Conservation (phyloP, 169 alveolate species). For the Plasmodium gaboni region DNA sequence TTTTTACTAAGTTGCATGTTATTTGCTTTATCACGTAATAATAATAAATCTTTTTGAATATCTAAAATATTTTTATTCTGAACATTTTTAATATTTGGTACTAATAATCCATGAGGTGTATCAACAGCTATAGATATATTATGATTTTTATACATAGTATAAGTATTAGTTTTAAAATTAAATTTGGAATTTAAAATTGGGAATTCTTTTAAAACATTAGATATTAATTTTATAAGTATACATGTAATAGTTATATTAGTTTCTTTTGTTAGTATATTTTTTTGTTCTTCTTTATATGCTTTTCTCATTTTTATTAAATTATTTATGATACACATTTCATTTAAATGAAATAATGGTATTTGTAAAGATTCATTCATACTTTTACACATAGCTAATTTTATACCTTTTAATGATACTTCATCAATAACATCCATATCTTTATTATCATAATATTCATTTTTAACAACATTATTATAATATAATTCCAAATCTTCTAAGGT, state of each 20-base stretch:
- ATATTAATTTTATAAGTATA: conserved; percentile 92
- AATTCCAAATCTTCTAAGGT: conserved; percentile 51
- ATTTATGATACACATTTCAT: conserved; percentile 37
- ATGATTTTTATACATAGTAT: conserved; percentile 88
- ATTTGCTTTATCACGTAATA: conserved; percentile 89
- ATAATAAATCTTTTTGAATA: conserved; percentile 89
- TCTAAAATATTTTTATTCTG: conserved; percentile 89
- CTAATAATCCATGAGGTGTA: conserved; percentile 93
- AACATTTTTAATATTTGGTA: conserved; percentile 94
- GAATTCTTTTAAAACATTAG: conserved; percentile 88
- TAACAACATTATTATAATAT: conserved; percentile 12
- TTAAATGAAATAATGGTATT: conserved; percentile 61
- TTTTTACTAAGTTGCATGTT: conserved; percentile 84
- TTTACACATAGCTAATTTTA: conserved; percentile 65
- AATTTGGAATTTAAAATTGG: conserved; percentile 93
- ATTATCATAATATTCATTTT: not conserved
- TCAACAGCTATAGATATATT: conserved; percentile 95
- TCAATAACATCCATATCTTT: conserved; percentile 12
- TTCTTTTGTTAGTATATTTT: conserved; percentile 56
- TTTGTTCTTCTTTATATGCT: conserved; percentile 17
- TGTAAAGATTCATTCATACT: conserved; percentile 55
- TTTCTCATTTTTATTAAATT: conserved; percentile 33
- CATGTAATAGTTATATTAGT: conserved; percentile 92
- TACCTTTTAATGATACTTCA: conserved; percentile 51
- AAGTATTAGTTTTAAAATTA: conserved; percentile 79